Base-by-base conservation (phyloP, 441 rosid species). In the Brassica balearica region DNA sequence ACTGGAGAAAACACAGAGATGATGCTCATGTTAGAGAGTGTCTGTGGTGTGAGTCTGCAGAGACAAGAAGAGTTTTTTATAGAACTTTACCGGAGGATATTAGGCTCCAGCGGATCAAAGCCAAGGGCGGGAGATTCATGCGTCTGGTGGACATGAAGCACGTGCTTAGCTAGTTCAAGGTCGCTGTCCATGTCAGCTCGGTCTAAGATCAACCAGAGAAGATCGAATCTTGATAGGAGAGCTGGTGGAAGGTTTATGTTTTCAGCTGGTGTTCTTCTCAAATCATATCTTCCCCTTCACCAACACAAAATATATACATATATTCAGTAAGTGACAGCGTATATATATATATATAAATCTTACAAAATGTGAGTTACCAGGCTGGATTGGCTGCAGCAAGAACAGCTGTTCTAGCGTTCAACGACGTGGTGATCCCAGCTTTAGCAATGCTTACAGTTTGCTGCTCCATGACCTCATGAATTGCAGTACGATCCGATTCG, bases 371-470 rank as follows among this genome's bases (percentile, higher is more conserved):
- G 3, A 69, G 5, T 68, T 91, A 96, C 99, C 99, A 96, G 72
- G 99, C 99, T 68, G 98, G 99, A 91, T 92, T 96, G 71, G 98
- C 99, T 69, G 99, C 99, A 69, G 99, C 96, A 85, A 96, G 94
- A 86, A 96, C 90, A 60, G 98, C 97, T 75, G 98, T 96, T 87
- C 99, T 89, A 73, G 99, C 99, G 74, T 96, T 94, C 77, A 96
- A 78, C 27, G 99, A 94, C 14, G 99, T 96, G 38, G 98, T 94
- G 72, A 96, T 94, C 83, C 99, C 99, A 80, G 99, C 99, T 87
- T 96, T 96, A 9, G 99, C 34, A 29, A 96, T 96, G 90, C 99
- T 96, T 53, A 96, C 99, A 71, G 99, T 94, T 86, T 96, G 99
- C 89, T 94, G 98, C 87, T 93, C 98, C 98, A 94, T 96, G 68